Conservation (phyloP, 116 monocot genomes). For the Phalaenopsis hybrid region DNA sequence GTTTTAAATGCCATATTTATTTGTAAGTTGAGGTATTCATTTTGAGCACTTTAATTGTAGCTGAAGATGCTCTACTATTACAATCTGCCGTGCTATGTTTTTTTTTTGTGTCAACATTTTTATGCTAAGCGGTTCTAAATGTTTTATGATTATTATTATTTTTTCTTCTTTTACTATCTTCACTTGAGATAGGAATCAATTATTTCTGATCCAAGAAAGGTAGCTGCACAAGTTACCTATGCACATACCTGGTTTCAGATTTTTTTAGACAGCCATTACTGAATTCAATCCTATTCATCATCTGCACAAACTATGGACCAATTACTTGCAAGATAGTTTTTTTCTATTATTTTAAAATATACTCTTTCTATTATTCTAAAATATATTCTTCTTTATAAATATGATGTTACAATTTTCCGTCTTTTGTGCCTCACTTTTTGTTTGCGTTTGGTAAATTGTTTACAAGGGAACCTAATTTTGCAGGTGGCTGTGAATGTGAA, state of each 20-base stretch:
- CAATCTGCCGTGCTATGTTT: background rate
- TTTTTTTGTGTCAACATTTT: background rate
- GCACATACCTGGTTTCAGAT: background rate
- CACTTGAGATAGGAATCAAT: background rate
- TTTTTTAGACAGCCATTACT: background rate
- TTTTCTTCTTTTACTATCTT: background rate
- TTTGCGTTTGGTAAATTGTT: background rate
- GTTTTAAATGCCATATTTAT: background rate
- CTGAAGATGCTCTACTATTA: background rate
- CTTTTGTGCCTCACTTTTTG: background rate
- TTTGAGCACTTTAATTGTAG: background rate
- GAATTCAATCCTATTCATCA: background rate
- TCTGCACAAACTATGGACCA: background rate
- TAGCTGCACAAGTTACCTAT: background rate
- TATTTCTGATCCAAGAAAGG: background rate
- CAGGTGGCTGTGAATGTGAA: conserved; percentile 75
- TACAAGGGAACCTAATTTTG: background rate
- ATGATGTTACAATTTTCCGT: background rate
- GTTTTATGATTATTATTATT: background rate
- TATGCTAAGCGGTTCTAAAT: background rate
- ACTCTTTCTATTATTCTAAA: background rate
- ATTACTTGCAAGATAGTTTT: too few species aligned
- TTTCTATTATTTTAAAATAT: background rate
- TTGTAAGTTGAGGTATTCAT: background rate
- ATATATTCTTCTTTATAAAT: background rate